phyloP scores from a whole-genome alignment of 345 rosid species.

The Sonneratia caseolaris region DNA sequence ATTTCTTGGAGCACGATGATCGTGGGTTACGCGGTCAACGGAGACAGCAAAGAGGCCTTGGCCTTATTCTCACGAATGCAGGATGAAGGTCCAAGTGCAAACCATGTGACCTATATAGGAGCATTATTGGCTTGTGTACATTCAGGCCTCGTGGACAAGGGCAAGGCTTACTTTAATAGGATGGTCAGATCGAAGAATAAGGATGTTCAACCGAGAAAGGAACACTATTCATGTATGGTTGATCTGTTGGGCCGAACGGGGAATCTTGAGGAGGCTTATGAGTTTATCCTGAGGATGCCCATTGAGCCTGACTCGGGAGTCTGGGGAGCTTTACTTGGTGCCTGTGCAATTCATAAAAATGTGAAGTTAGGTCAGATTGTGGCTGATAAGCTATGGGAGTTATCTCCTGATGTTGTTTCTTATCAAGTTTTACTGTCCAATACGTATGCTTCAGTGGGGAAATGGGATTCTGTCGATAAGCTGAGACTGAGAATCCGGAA shows the following conservation, averaged over 20 bases:
- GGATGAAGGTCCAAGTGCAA: slow-evolving; percentile 24
- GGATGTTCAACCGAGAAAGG: slow-evolving; percentile 29
- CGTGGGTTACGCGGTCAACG: slow-evolving; percentile 39
- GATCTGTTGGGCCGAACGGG: slow-evolving; percentile 38
- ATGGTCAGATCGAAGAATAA: slow-evolving; percentile 24
- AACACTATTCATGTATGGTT: slow-evolving; percentile 44
- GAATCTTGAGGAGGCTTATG: slow-evolving; percentile 30
- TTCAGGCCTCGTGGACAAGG: slow-evolving; percentile 32
- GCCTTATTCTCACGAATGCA: slow-evolving; percentile 26
- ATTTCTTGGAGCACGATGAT: slow-evolving; percentile 44
- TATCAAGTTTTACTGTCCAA: slow-evolving; percentile 44
- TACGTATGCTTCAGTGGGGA: slow-evolving; percentile 40
- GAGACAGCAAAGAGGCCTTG: slow-evolving; percentile 35
- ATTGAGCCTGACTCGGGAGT: slow-evolving; percentile 30
- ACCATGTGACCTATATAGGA: slow-evolving; percentile 34
- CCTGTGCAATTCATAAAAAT: slow-evolving; percentile 38
- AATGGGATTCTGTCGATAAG: slow-evolving; percentile 36
- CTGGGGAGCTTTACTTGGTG: slow-evolving; percentile 42
- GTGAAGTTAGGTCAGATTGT: slow-evolving; percentile 31
- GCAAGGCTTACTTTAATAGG: slow-evolving; percentile 19
- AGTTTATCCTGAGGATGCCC: slow-evolving; percentile 32
- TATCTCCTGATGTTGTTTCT: slow-evolving; percentile 36
- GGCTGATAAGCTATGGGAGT: slow-evolving; percentile 33
- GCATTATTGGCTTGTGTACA: slow-evolving; percentile 41
- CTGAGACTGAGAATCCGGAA: slow-evolving; percentile 37